A percentile compares a stretch with the other conserved stretches of the same genome.
Conservation (phyloP, 2,329 filamentous ascomycete species). For the Gaeumannomyces sp. region DNA sequence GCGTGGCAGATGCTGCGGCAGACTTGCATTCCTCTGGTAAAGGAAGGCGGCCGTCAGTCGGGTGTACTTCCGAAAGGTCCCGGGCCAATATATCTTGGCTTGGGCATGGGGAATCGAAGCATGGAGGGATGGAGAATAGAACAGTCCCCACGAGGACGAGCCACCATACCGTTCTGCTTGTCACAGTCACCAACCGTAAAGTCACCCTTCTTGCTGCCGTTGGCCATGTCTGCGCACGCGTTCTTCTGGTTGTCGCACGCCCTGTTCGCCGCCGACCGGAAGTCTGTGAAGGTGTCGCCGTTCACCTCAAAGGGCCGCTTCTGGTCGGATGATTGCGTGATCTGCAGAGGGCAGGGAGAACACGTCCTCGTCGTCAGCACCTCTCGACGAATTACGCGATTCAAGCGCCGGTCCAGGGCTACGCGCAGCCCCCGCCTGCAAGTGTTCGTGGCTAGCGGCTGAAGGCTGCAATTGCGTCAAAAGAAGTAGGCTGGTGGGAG, state of each 20-base stretch:
- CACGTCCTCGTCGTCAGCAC: constrained; percentile 4
- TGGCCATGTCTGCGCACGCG: constrained; percentile 36
- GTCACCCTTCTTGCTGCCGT: constrained; percentile 22
- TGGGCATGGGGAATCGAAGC: background rate
- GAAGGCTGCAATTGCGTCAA: background rate
- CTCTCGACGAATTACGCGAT: background rate
- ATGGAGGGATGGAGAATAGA: background rate
- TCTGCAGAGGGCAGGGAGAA: constrained; percentile 20
- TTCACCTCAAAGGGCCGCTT: constrained; percentile 36
- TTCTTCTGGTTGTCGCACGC: constrained; percentile 46
- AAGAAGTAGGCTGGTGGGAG: no score
- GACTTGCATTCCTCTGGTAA: constrained; percentile 34
- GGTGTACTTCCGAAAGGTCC: background rate
- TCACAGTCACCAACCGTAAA: constrained; percentile 40
- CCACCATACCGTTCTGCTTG: constrained; percentile 31
- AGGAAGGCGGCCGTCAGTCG: background rate
- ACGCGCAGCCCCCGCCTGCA: background rate
- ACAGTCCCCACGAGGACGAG: background rate
- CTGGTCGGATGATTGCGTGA: constrained; percentile 33
- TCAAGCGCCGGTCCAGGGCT: no score
- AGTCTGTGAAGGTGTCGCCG: constrained; percentile 39
- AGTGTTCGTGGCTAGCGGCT: background rate
- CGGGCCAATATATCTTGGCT: background rate
- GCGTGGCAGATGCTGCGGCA: constrained; percentile 23
- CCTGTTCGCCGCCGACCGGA: constrained; percentile 33